Evolutionary conservation across 148 eudicot genomes (phyloP), one percentile per base, ranked within the genome.

Genomic region (Fagopyrum esculentum): DNA sequence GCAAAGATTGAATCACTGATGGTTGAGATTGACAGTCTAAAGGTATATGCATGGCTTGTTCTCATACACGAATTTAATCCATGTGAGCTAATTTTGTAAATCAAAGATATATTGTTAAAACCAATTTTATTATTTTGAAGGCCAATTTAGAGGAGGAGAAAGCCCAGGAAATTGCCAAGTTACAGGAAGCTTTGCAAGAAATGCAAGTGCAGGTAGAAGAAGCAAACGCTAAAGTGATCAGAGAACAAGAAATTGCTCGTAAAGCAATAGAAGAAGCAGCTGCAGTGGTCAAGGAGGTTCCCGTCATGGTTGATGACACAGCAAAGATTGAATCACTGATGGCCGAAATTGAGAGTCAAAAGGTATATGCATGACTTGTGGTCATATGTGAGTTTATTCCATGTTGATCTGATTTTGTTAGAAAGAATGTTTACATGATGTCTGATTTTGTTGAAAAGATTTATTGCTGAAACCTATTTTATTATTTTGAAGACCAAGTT

Each of bases 211-310:
- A 96, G 74, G 78, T 89, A 7, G 98, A 92, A 69, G 97, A 90
- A 83, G 90, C 91, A 78, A 89, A 96, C 29, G 84, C 86, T 35
- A 83, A 81, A 79, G 81, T 77, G 22, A 66, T 87, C 50, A 89
- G 85, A 86, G 99, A 92, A 80, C 85, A 74, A 74, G 99, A 96
- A 76, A 95, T 86, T 45, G 97, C 98, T 52, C 81, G 86, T 74
- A 96, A 85, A 80, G 99, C 99, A 47, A 84, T 90, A 73, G 88
- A 90, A 83, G 99, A 96, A 64, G 98, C 99, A 40, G 95, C 98
- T 76, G 91, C 97, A 69, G 90, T 90, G 66, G 75, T 96, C 74
- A 89, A 89, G 82, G 99, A 92, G 83, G 96, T 93, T 70, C 94
- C 98, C 0, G 91, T 96, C 35, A 83, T 92, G 79, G 87, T 92